These are phyloP conservation scores for Cardamine resedifolia DNA, from an alignment of 345 rosid species.

Conservation along the genomic window DNA sequence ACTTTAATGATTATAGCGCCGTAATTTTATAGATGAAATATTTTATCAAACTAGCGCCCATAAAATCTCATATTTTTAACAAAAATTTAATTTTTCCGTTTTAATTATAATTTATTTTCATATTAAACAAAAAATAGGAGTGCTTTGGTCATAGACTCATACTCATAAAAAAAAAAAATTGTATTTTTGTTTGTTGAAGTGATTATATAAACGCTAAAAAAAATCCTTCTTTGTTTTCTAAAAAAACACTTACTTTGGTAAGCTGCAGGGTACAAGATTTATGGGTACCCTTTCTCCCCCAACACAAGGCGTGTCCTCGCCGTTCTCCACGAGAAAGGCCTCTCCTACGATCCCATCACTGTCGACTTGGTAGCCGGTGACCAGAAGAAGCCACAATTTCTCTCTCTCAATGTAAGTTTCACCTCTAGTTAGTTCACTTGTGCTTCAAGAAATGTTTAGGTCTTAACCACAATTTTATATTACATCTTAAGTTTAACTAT, in stretches of 20 bases:
- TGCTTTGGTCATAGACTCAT: neutral
- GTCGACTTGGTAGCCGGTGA: conserved; percentile 26
- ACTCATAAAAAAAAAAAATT: no score
- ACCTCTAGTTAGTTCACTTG: neutral
- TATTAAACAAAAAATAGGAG: neutral
- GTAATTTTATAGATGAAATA: no score
- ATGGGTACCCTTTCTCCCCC: conserved; percentile 30
- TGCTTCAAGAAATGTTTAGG: neutral
- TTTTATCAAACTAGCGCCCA: no score
- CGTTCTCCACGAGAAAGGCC: conserved; percentile 32
- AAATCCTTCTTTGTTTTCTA: no score
- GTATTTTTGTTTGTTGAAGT: neutral
- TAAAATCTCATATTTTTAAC: neutral
- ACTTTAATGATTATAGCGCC: no score
- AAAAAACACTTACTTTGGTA: neutral
- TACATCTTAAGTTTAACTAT: neutral
- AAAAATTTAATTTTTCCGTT: no score
- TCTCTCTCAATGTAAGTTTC: conserved; percentile 27
- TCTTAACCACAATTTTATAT: no score
- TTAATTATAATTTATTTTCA: no score
- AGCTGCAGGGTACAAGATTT: conserved; percentile 19
- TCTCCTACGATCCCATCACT: conserved; percentile 20
- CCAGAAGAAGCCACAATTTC: conserved; percentile 23
- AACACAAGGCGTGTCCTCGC: conserved; percentile 38
- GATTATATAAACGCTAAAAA: neutral